Base-by-base conservation (phyloP, 2,329 filamentous ascomycete genomes). In the Penicillium verrucosum region DNA sequence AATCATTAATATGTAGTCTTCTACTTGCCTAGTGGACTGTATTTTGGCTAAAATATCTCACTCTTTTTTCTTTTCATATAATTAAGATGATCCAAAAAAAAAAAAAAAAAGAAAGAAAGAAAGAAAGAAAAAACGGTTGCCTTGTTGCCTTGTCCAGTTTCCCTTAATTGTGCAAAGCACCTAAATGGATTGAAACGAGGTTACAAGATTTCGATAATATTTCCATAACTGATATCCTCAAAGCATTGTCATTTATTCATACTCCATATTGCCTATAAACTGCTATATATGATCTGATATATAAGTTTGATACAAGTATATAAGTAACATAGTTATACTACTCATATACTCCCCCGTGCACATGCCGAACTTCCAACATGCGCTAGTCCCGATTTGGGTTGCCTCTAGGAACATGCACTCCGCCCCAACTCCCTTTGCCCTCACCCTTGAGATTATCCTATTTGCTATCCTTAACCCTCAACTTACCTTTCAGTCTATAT, bases 381-480 rank as follows among this genome's bases (percentile, higher is more conserved):
- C 60, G 58, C 64, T 66, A 66, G 50, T 61, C 61, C 63, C 40
- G 29, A 65, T 66, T 49, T 45, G 48, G 64, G 58, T 34, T 46
- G 12, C 51, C 54, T 38, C 16, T 45, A 62, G 48, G 56, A 57
- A 61, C 49, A 63, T 49, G 45, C 52, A 44, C 58, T 60, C 60
- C 57, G 59, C 54, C 60, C 45, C 57, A 54, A 56, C 56, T 55
- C 58, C 36, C 49, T 58, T 36, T 29, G n/a, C 45, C 37, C 41
- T 58, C 53, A 59, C 54, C 62, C 56, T 63, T 58, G 48, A 29
- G 37, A 47, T 47, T 23, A 45, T 45, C 60, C 40, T 47, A 48
- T 43, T 47, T 48, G 30, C 34, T 61, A 60, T 60, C 54, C 45
- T 63, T 64, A 64, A 40, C 46, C 48, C 52, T 54, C 40, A 54